These are phyloP conservation scores for Ceratocystiopsis sp. DNA, from an alignment of 2,329 filamentous ascomycete genomes.

Conservation along the genomic window DNA sequence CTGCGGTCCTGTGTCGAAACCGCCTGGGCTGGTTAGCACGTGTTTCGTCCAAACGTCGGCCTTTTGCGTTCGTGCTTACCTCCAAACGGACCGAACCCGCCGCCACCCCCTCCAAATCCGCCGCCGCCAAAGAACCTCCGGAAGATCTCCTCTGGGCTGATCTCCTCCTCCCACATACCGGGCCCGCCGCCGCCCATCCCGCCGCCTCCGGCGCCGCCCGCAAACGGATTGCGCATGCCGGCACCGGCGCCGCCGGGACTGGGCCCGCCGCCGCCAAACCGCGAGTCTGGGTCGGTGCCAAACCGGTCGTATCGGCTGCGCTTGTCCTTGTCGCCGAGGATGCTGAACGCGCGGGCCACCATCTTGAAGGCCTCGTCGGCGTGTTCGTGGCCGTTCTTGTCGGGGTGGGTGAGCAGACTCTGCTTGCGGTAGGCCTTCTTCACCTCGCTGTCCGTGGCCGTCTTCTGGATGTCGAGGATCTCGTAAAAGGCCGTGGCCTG, in stretches of 20 bases:
- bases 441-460: constrained; percentile 66
- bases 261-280: constrained; percentile 44
- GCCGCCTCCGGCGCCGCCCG: constrained; percentile 9
- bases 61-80: constrained; percentile 11
- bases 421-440: constrained; percentile 97
- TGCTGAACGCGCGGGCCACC: constrained; percentile 84
- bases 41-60: too few relatives aligned
- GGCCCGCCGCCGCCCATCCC: constrained; percentile 35
- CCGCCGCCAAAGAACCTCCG: constrained; percentile 85
- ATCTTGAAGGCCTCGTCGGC: constrained; percentile 98
- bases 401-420: constrained; percentile 85
- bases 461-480: constrained; percentile 55
- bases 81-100: constrained; percentile 36
- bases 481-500: constrained; percentile 84
- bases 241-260: constrained; percentile 16
- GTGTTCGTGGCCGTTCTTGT: constrained; percentile 93
- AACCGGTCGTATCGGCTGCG: constrained; percentile 73
- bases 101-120: constrained; percentile 15
- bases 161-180: constrained; percentile 64
- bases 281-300: constrained; percentile 80
- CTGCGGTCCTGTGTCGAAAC: constrained; percentile 62
- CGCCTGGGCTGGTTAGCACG: constrained; percentile 19
- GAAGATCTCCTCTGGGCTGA: constrained; percentile 94
- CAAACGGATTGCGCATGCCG: constrained; percentile 16
- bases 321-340: constrained; percentile 88